Percentiles rank a stretch among this genome's conserved stretches.
phyloP scores from a whole-genome alignment of 2,329 filamentous ascomycete genomes.

The Talaromyces pinophilus region DNA sequence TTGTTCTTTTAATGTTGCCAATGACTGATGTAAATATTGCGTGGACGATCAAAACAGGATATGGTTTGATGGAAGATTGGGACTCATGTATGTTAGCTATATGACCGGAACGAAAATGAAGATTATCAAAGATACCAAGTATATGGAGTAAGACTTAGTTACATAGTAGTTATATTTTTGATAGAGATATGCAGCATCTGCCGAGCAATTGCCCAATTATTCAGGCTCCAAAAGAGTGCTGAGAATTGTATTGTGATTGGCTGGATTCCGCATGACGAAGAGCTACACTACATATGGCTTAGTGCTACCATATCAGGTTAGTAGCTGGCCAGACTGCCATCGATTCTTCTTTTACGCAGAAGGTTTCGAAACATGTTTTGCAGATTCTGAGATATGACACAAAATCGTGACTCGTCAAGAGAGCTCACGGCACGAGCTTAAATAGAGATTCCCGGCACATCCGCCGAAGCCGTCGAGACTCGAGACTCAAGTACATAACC shows the following conservation, averaged over 20 bases:
- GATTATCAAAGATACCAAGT: not conserved
- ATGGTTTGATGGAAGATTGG: not conserved
- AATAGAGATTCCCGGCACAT: not conserved
- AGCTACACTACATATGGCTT: not conserved
- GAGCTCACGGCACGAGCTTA: no score
- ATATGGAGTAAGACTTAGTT: no score
- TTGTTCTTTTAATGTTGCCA: not conserved
- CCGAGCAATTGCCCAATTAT: not conserved
- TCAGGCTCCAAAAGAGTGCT: not conserved
- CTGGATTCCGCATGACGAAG: not conserved
- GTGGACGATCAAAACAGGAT: not conserved
- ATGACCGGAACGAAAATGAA: not conserved
- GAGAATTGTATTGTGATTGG: not conserved
- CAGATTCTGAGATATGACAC: not conserved
- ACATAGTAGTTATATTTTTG: no score
- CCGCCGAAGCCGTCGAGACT: not conserved
- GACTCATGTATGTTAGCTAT: not conserved
- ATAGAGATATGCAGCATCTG: not conserved
- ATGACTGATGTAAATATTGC: slow-evolving; percentile 7
- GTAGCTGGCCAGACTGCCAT: not conserved
- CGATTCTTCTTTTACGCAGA: not conserved
- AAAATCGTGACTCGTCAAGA: not conserved
- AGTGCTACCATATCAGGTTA: not conserved
- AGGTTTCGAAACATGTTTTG: not conserved
- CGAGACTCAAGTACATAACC: not conserved